Evolutionary conservation across 2,329 filamentous ascomycete species (phyloP).

Genomic region (Aureobasidium subglaciale): DNA sequence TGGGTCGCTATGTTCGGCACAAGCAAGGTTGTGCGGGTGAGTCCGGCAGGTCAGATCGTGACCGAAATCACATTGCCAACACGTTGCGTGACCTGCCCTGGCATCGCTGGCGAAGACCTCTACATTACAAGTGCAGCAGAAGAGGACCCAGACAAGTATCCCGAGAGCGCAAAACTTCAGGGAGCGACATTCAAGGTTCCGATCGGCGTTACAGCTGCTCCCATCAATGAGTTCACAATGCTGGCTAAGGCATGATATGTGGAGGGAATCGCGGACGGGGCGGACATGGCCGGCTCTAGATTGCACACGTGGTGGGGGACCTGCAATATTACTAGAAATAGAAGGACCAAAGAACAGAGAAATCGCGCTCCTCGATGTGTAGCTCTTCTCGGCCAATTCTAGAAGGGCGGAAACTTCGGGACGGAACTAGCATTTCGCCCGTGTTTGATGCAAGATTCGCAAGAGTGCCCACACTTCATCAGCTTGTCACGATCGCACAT

Average conservation of each 20-base stretch:
- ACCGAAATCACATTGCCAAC: constrained; percentile 73
- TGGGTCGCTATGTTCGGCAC: constrained; percentile 87
- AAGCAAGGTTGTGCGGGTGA: constrained; percentile 66
- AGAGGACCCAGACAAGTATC: constrained; percentile 55
- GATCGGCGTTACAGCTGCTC: constrained; percentile 62
- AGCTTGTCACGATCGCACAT: not conserved
- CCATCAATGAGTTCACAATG: constrained; percentile 56
- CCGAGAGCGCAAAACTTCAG: constrained; percentile 55
- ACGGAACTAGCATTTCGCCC: not conserved
- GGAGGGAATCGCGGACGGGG: not conserved
- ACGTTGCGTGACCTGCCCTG: constrained; percentile 70
- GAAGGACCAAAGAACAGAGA: not conserved
- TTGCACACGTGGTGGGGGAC: not conserved
- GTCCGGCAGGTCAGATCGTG: constrained; percentile 60
- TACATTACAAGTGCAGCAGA: constrained; percentile 76
- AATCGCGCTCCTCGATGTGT: not conserved
- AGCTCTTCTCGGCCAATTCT: not conserved
- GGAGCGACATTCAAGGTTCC: constrained; percentile 71
- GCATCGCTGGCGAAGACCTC: constrained; percentile 67
- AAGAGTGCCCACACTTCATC: not conserved
- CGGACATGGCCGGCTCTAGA: not conserved
- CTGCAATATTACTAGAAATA: not conserved
- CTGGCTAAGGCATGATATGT: constrained; percentile 17
- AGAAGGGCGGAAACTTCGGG: constrained; percentile 2
- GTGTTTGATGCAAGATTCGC: constrained; percentile 1